Base-by-base conservation (phyloP, 805 yeast species). In the Candida gorgasii region DNA sequence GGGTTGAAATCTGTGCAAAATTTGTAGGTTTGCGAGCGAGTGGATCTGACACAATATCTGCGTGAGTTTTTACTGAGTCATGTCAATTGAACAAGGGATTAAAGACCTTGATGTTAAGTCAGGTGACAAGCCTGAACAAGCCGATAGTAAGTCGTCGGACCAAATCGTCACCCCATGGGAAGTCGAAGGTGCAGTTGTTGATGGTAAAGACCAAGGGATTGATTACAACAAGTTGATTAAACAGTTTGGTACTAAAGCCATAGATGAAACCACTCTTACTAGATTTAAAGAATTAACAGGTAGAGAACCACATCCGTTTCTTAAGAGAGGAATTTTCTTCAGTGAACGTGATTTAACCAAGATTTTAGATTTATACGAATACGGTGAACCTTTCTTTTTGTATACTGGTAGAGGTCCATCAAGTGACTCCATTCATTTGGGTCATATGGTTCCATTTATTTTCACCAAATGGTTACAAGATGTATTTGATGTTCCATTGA, bases 401-500 rank as follows among this genome's bases (percentile, higher is more conserved):
- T 93, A 93, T 63, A 93, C 99, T 12, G 99, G 99, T 29, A 80
- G 99, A 63, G 99, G 99, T 4, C 98, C 99, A 27, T 86, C 96
- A 1, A 80, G 90, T 31, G 96, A 85, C 54, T 84, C 93, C 15
- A 84, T 93, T 87, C 99, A 93, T 63, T 74, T 93, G 69, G 99
- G 99, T 40, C 99, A 93, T 65, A 83, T 92, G 89, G 78, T 90
- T 47, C 99, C 99, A 13, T 93, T 93, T 61, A 65, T 86, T 23
- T 93, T 93, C 73, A 93, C 99, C 43, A 89, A 90, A 66, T 93
- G 98, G 98, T 76, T 93, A 56, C 99, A 93, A 66, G 97, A 92
- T 35, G 98, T 92, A 2, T 93, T 93, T 62, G 98, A 93, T 61
- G 97, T 80, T 45, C 98, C 99, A 15, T 75, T 93, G 49, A 95